phyloP scores from a whole-genome alignment of 2,329 filamentous ascomycete species.

The Xylariomycetidae sp. region DNA sequence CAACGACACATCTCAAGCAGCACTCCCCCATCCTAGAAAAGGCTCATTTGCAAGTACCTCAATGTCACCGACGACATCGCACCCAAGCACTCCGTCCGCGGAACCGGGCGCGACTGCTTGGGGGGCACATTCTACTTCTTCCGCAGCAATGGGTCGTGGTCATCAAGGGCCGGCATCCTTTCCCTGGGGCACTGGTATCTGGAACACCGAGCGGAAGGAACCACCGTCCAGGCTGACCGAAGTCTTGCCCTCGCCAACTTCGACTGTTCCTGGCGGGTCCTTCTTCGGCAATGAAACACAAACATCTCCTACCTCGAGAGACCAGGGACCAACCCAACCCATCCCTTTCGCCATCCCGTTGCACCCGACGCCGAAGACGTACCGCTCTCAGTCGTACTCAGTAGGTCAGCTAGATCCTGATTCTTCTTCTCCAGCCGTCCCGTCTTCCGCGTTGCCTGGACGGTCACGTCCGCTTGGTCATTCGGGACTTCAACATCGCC shows the following conservation, averaged over 20 bases:
- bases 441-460: constrained; percentile 45
- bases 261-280: constrained; percentile 41
- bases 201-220: constrained; percentile 76
- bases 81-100: constrained; percentile 72
- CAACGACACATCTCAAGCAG: constrained; percentile 68
- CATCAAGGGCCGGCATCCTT: constrained; percentile 49
- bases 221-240: constrained; percentile 69
- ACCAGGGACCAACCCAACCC: constrained; percentile 54
- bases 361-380: constrained; percentile 86
- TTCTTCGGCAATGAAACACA: constrained; percentile 50
- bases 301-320: constrained; percentile 47
- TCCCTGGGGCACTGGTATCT: constrained; percentile 75
- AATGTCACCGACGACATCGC: constrained; percentile 74
- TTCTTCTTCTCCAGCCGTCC: constrained; percentile 34
- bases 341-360: constrained; percentile 85
- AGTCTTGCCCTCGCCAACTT: constrained; percentile 71
- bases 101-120: constrained; percentile 55
- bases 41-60: constrained; percentile 71
- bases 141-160: constrained; percentile 42
- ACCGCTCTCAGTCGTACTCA: constrained; percentile 94
- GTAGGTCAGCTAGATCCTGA: constrained; percentile 84
- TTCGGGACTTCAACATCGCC: constrained; percentile 71
- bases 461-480: constrained; percentile 52
- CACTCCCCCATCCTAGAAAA: constrained; percentile 61
- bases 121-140: constrained; percentile 48